Evolutionary conservation across 139 green algal species (phyloP), one percentile per base, ranked within the genome.

Genomic region (Chlamydomonas asymmetrica): DNA sequence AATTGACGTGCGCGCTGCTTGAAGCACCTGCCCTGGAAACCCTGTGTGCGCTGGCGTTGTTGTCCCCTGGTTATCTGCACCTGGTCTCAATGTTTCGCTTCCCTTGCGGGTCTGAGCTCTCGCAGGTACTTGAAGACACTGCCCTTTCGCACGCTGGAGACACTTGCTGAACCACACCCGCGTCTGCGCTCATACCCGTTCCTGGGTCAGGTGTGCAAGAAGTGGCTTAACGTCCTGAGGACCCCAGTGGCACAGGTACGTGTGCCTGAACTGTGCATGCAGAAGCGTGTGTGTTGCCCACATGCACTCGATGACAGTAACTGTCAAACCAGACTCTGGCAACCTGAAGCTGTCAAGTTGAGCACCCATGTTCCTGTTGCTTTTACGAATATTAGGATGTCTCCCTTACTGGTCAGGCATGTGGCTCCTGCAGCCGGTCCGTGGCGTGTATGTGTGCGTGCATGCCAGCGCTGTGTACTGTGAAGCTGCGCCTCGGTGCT

Each of bases 131-230:
- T 80, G 9, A 66, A 43, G n/a, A n/a, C n/a, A 5, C 29, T 80
- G 13, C 62, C 48, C 8, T 80, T 73, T 50, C 45, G 63, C 5
- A 73, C 59, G 5, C 18, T 34, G 8, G 73, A 80, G 25, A 38
- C 37, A 7, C 63, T 73, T 22, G 74, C 64, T 6, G 77, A 88
- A 40, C 72, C 72, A 22, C 81, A 91, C 61, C 78, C 86, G 5
- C 83, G 86, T 18, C 71, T 91, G 50, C 72, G 86, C 4, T 59
- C 79, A 2, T 91, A 88, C 43, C 86, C 86, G 0, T 91, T 91
- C 83, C 70, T 91, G 25, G 74, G 65, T 0, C 84, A 89, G 61
- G 86, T 91, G 7, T 88, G 86, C 79, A 77, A 66, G 32, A 70
- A 81, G 34, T 91, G 83, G 83, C 61, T 77, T 50, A 7, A 38